Base-by-base conservation (phyloP, 129 eudicot genomes). In the Lactuca saligna region DNA sequence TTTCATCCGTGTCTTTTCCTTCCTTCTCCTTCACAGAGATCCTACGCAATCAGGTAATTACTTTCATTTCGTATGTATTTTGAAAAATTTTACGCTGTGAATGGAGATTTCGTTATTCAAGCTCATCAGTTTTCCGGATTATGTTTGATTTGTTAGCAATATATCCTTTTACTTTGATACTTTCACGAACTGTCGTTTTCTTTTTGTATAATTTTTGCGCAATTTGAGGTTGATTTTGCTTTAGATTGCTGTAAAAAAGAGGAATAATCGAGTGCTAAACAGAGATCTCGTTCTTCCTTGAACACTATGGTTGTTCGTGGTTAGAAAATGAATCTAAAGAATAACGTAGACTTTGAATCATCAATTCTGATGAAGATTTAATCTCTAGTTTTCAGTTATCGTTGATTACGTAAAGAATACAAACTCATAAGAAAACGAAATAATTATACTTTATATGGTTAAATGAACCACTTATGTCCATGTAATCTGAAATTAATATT, bases 1-100 rank as follows among this genome's bases (percentile, higher is more conserved):
- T 72, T 83, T 80, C 82, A 63, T 75, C 60, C 55, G 35, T 66
- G 29, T 53, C 42, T 15, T 71, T 68, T 63, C 63, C 57, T 3
- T 33, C 33, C 66, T 53, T 34, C 66, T 48, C 44, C 64, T 70
- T 64, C 69, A 78, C 68, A 78, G 16, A 32, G 15, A 35, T 13
- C n/a, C 17, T 32, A 65, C 39, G 34, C 6, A 72, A 12, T 66
- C 78, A 74, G 80, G 80, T 75, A 75, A 75, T 25, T 3, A 15
- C n/a, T 8, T 14, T 61, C 1, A 31, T 33, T 48, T 25, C 37
- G 6, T 8, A 15, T 16, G 8, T 0, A 34, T n/a, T 66, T 48
- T 0, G 13, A 14, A 50, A 53, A 10, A 0, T 46, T 11, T 46
- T 12, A 42, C 3, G 15, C 15, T n/a, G 7, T 46, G 49, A 42